Evolutionary conservation across 1,284 basidiomycete species (phyloP).

Genomic region (Rugosomyces carneus): DNA sequence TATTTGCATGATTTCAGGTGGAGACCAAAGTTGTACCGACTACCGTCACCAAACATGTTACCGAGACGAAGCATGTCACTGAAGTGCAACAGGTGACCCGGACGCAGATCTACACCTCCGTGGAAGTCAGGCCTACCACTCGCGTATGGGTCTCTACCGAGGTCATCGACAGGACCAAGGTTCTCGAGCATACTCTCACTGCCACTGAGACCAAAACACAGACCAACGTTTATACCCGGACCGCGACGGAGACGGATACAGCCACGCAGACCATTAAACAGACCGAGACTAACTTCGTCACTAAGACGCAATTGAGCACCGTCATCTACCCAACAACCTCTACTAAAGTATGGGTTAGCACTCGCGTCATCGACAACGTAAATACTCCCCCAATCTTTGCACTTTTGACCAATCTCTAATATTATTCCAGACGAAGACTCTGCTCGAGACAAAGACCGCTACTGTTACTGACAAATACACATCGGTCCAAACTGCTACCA

Average conservation of each 20-base stretch:
- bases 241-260: slow-evolving; percentile 42
- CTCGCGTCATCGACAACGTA: slow-evolving; percentile 56
- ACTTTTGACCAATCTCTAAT: slow-evolving; percentile 1
- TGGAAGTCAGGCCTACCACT: slow-evolving; percentile 53
- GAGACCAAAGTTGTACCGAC: slow-evolving; percentile 27
- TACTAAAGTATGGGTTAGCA: slow-evolving; percentile 46
- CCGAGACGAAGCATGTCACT: slow-evolving; percentile 31
- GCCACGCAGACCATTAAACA: slow-evolving; percentile 37
- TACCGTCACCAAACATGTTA: slow-evolving; percentile 29
- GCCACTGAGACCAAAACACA: slow-evolving; percentile 53
- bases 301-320: slow-evolving; percentile 37
- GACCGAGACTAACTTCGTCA: slow-evolving; percentile 39
- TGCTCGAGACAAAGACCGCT: slow-evolving; percentile 40
- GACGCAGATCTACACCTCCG: slow-evolving; percentile 48
- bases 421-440: slow-evolving; percentile 41
- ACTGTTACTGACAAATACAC: slow-evolving; percentile 41
- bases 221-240: slow-evolving; percentile 48
- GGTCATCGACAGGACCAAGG: slow-evolving; percentile 52
- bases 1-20: slow-evolving; percentile 18
- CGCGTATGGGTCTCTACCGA: slow-evolving; percentile 60
- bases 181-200: slow-evolving; percentile 51
- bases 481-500: slow-evolving; percentile 33
- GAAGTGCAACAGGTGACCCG: slow-evolving; percentile 30
- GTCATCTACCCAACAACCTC: slow-evolving; percentile 51
- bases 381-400: slow-evolving; percentile 15